Evolutionary conservation across 306 rosid species (phyloP), one percentile per base, ranked within the genome.

Genomic region (cucumber (Cucumis sativus)): DNA sequence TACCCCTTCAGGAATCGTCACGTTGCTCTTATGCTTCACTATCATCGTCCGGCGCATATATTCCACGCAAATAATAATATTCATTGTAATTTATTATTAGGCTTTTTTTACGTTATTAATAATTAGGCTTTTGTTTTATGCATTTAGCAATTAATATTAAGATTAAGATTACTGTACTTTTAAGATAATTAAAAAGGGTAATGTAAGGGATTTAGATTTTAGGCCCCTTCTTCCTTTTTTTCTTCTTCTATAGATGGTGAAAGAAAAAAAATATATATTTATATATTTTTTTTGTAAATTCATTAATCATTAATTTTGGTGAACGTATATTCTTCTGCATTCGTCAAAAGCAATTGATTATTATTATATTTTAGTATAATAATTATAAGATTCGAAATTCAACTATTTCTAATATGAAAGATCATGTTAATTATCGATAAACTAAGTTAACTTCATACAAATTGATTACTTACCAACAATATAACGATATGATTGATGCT

Each of bases 21-120:
- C 84, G 82, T 74, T 86, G 92, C 75, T 91, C 97, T 10, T 80
- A 87, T 51, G 88, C 89, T 63, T 88, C 90, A 72, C 82, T 96
- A 1, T 85, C 95, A 67, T 88, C 96, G 68, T 82, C 89, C 0
- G 79, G 87, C 35, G 47, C 18, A 2, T 61, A 59, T 77, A 30
- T 62, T 28, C 35, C 72, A 9, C 41, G 25, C 8, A 62, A 77
- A 25, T 30, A 61, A 8, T 77, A 2, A 77, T 76, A 21, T 35
- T 14, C 11, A 8, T 8, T 64, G 21, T 18, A 17, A 37, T 35
- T 40, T 39, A 66, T 66, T 7, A 39, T 37, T 37, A 37, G 37
- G 56, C 8, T 33, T 74, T 74, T 11, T 43, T 68, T 68, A 20
- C 3, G 18, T 47, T 47, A 62, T 28, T 35, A 7, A 65, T 65